Base-by-base conservation (phyloP, 495 filamentous ascomycete species). In the Aspergillus ellipticus region DNA sequence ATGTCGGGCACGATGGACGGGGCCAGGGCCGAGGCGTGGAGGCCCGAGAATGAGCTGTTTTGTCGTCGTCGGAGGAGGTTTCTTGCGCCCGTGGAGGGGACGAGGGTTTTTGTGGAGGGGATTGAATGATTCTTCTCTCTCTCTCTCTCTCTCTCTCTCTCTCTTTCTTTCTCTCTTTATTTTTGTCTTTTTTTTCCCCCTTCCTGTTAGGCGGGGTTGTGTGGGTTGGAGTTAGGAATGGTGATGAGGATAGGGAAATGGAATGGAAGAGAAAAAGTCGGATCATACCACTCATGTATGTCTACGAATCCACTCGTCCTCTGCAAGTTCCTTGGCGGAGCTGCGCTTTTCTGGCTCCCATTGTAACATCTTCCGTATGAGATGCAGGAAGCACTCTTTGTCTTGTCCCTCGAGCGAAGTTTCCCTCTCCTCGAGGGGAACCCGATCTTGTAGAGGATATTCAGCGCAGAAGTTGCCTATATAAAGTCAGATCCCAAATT, bases 341-440 rank as follows among this genome's bases (percentile, higher is more conserved):
- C 59, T 63, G 28, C 63, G 53, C 50, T 69, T 57, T 42, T 45
- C 55, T 9, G 63, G 65, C 26, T 65, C 58, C 63, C 64, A 69
- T 49, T 57, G 62, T 28, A 79, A 51, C 74, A 78, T 77, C 46
- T 57, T 57, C 5, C 59, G 45, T 55, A 77, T 68, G 16, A 77
- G 51, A 0, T 43, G 19, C 22, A 81, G 49, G 54, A 79, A 16
- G 16, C 31, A 6, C 56, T 57, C 42, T 66, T 70, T 10, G 28
- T 66, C 51, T 5, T 59, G 2, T 26, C 55, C 61, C 2, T 55
- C 51, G 10, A 64, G 61, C 10, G 47, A 58, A 4, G 47, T 64
- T 53, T 60, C 69, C 64, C 43, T 65, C 15, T 39, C 63, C 46
- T 76, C 71, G 2, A 78, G 68, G 42, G 69, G 64, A 11, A 67